Conservation (phyloP, 148 eudicot species). For the Bassia scoparia region DNA sequence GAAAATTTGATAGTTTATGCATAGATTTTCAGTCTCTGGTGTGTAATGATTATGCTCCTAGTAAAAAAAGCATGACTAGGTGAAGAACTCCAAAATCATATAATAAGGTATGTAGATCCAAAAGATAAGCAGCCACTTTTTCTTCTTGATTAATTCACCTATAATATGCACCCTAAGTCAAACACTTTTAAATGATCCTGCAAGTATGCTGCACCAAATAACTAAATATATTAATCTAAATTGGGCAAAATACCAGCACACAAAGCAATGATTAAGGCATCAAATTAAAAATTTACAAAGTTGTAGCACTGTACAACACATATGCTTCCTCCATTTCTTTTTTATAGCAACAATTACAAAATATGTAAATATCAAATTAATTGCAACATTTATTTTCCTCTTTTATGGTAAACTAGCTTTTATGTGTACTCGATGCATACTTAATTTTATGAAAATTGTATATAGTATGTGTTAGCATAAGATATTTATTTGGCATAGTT, state of each 20-base stretch:
- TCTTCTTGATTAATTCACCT: not conserved
- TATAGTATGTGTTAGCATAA: too few relatives aligned
- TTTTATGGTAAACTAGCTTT: too few relatives aligned
- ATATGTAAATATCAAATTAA: too few relatives aligned
- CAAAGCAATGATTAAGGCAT: not conserved
- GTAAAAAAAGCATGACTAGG: not conserved
- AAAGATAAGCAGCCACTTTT: not conserved
- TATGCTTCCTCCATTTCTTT: too few relatives aligned
- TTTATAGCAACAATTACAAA: too few relatives aligned
- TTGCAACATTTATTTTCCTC: too few relatives aligned
- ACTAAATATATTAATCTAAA: not conserved
- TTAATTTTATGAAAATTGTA: too few relatives aligned
- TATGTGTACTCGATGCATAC: too few relatives aligned
- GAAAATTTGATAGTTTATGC: not conserved
- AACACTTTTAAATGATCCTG: not conserved
- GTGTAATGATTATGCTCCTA: too few relatives aligned
- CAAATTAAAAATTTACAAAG: not conserved
- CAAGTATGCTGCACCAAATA: not conserved
- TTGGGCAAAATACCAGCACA: not conserved
- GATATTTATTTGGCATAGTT: too few relatives aligned
- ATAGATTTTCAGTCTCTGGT: not conserved
- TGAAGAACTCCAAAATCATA: not conserved
- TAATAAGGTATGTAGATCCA: not conserved
- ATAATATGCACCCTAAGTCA: not conserved
- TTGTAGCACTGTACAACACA: not conserved